A percentile compares a stretch with the other conserved stretches of the same genome.
phyloP scores from a whole-genome alignment of 345 rosid species.

The Punica granatum region DNA sequence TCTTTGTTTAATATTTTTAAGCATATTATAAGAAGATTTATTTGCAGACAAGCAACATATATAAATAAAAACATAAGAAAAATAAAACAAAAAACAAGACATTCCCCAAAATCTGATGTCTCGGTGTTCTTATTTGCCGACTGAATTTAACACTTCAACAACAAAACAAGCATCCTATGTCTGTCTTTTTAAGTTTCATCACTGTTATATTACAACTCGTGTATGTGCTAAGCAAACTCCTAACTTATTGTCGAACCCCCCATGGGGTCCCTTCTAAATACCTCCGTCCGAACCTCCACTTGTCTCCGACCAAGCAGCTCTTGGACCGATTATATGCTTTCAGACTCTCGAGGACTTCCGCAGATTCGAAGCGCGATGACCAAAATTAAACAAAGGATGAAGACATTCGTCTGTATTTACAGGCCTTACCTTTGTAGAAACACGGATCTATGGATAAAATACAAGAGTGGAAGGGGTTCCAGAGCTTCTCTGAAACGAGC shows the following conservation, averaged over 20 bases:
- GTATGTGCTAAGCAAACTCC: background rate
- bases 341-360: background rate
- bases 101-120: background rate
- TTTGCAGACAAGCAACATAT: too few relatives aligned
- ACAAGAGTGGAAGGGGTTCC: slow-evolving; percentile 3
- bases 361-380: background rate
- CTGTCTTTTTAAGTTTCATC: background rate
- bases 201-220: slow-evolving; percentile 8
- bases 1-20: too few relatives aligned
- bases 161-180: background rate
- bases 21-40: too few relatives aligned
- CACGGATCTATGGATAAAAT: background rate
- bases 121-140: background rate
- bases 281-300: background rate
- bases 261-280: background rate
- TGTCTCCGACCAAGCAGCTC: background rate
- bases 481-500: background rate
- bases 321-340: background rate
- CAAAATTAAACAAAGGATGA: slow-evolving; percentile 1
- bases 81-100: background rate
- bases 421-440: background rate
- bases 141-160: background rate
- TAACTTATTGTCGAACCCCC: background rate
- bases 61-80: too few relatives aligned
- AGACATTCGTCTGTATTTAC: background rate